phyloP scores from a whole-genome alignment of 192 early-diverging fungal genomes.

The Coemansia sp. region DNA sequence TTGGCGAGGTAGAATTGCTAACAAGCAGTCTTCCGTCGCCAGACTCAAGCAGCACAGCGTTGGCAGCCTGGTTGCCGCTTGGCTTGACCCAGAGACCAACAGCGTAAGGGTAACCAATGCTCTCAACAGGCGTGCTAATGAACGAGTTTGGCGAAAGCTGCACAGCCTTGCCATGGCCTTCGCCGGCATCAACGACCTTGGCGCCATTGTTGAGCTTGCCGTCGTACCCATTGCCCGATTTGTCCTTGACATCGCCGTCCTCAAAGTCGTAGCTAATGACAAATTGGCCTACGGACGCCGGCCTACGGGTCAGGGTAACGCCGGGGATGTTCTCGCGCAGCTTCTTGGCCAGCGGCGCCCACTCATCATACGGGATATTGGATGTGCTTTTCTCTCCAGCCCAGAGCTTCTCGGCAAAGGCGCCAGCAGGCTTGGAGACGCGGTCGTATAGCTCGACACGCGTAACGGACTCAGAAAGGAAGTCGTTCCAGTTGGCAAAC shows the following conservation, averaged over 20 bases:
- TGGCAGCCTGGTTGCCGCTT: constrained; percentile 26
- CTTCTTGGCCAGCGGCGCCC: constrained; percentile 48
- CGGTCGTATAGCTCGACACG: constrained; percentile 49
- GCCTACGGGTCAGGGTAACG: constrained; percentile 34
- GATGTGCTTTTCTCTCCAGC: constrained; percentile 39
- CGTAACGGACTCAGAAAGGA: constrained; percentile 44
- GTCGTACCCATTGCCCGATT: constrained; percentile 41
- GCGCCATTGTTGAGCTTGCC: constrained; percentile 49
- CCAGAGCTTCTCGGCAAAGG: constrained; percentile 51
- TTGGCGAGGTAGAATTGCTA: constrained; percentile 33
- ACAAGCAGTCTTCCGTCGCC: constrained; percentile 38
- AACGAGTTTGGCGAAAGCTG: constrained; percentile 31
- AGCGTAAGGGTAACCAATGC: constrained; percentile 42
- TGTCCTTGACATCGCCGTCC: constrained; percentile 32
- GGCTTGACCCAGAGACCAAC: constrained; percentile 49
- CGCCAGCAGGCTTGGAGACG: constrained; percentile 40
- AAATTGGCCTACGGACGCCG: constrained; percentile 34
- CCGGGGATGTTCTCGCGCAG: constrained; percentile 51
- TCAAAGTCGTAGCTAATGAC: constrained; percentile 47
- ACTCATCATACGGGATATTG: constrained; percentile 35
- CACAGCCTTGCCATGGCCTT: constrained; percentile 40
- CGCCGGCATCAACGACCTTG: constrained; percentile 32
- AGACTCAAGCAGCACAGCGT: constrained; percentile 40
- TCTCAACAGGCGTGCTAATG: constrained; percentile 39
- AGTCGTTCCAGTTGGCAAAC: constrained; percentile 51